A percentile compares a stretch with the other conserved stretches of the same genome.
Evolutionary conservation across 257 asterid species (phyloP).

Genomic region (Ophiorrhiza pumila): DNA sequence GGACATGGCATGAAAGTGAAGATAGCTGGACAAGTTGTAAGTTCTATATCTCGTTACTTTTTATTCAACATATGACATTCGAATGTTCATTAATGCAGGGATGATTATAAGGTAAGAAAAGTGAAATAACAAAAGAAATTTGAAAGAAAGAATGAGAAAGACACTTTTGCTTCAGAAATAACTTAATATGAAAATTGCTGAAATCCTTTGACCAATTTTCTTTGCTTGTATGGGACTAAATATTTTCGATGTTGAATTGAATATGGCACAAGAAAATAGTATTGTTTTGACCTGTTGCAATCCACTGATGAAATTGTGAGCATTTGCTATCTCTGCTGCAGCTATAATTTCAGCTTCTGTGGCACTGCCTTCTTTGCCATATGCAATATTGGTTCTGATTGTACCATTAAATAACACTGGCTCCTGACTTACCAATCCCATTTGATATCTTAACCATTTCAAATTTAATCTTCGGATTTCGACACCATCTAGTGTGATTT

Average conservation of each 20-base stretch:
- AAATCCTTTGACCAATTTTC: not conserved
- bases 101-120: too few species aligned
- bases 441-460: slow-evolving; percentile 24
- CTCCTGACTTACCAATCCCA: slow-evolving; percentile 26
- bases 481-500: slow-evolving; percentile 23
- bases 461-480: slow-evolving; percentile 12
- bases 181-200: not conserved
- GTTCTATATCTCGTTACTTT: too few species aligned
- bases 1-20: too few species aligned
- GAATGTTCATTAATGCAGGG: too few species aligned
- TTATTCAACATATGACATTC: too few species aligned
- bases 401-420: slow-evolving; percentile 22
- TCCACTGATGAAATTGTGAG: slow-evolving; percentile 22
- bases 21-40: too few species aligned
- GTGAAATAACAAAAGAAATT: too few species aligned
- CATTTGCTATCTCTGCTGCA: slow-evolving; percentile 27
- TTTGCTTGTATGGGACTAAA: too few species aligned
- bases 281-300: slow-evolving; percentile 12
- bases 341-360: slow-evolving; percentile 21
- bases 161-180: not conserved
- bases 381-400: slow-evolving; percentile 22
- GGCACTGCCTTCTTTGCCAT: slow-evolving; percentile 24
- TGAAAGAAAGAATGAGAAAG: too few species aligned
- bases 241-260: not conserved
- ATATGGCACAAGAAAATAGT: not conserved